A percentile compares a stretch with the other conserved stretches of the same genome.
phyloP scores from a whole-genome alignment of 2,329 filamentous ascomycete species.

The Neonectria ditissima region DNA sequence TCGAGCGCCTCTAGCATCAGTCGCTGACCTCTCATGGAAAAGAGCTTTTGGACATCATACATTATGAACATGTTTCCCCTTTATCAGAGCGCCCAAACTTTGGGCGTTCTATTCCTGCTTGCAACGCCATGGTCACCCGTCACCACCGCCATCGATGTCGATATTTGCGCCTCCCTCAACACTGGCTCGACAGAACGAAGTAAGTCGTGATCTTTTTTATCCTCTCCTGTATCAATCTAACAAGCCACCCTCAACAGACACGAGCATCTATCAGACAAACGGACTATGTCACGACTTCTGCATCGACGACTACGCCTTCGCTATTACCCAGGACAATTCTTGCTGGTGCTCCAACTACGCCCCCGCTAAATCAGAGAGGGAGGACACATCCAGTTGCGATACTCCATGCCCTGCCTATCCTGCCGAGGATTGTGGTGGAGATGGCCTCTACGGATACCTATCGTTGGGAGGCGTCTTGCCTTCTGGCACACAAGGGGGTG shows the following conservation, averaged over 20 bases:
- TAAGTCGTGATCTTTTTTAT: slow-evolving; percentile 39
- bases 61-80: slow-evolving; percentile 39
- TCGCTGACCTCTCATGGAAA: slow-evolving; percentile 12
- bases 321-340: slow-evolving; percentile 71
- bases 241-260: slow-evolving; percentile 53
- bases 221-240: neutral
- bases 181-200: slow-evolving; percentile 49
- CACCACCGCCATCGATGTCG: slow-evolving; percentile 43
- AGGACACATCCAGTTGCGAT: slow-evolving; percentile 63
- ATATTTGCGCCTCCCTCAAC: slow-evolving; percentile 54
- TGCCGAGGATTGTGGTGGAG: slow-evolving; percentile 73
- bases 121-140: slow-evolving; percentile 40
- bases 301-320: slow-evolving; percentile 69
- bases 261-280: slow-evolving; percentile 73
- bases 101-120: slow-evolving; percentile 42
- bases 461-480: slow-evolving; percentile 60
- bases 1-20: neutral
- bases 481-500: slow-evolving; percentile 64
- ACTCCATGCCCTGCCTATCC: slow-evolving; percentile 76
- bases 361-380: slow-evolving; percentile 60
- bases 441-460: slow-evolving; percentile 74
- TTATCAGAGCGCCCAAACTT: slow-evolving; percentile 33
- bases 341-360: slow-evolving; percentile 83
- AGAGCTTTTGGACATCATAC: slow-evolving; percentile 28
- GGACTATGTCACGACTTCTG: slow-evolving; percentile 76